Base-by-base conservation (phyloP, 2,329 filamentous ascomycete genomes). In the Ascocoryne sarcoides region DNA sequence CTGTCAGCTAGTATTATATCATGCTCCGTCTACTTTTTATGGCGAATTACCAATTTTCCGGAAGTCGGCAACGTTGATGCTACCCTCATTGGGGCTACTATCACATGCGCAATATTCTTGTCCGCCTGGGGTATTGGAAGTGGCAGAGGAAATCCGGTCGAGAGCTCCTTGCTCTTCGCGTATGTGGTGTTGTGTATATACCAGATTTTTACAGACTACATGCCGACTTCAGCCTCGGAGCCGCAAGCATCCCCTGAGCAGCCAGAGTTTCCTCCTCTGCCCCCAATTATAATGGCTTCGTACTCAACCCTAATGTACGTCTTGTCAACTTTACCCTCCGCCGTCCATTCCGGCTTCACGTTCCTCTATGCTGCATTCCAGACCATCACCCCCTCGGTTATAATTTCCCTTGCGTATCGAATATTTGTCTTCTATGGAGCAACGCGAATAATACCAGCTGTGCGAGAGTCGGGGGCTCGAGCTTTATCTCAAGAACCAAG, bases 151-250 rank as follows among this genome's bases (percentile, higher is more conserved):
- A 98, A 95, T 56, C 87, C 90, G 2, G 84, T 96, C 40, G 90
- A 98, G 65, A 94, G 87, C 52, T 95, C 90, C 16, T 70, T 98
- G 9, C 74, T 98, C 43, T 96, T 98, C 59, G 90, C 92, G 56
- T 98, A 98, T 63, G 79, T 95, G 46, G 92, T 95, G n/a, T 80
- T 98, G 47, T 96, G 90, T 68, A 84, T 96, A 58, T 98, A 96
- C 66, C 92, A 98, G 63, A 96, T 96, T 62, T 96, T 96, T 63
- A 98, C 92, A 55, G 92, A 98, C 65, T 96, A 96, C 65, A 78
- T 90, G 52, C 88, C 92, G 4, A 63, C 74, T 18, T 78, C 74
- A n/a, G 68, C 73, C 19, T 67, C 72, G 21, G 72, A 77, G 20
- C 65, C 69, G 2, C 63, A 70, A 3, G 71, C 71, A 34, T 65